These are phyloP conservation scores for Astrothelium subdiscretum DNA, from an alignment of 495 filamentous ascomycete genomes.

Conservation along the genomic window DNA sequence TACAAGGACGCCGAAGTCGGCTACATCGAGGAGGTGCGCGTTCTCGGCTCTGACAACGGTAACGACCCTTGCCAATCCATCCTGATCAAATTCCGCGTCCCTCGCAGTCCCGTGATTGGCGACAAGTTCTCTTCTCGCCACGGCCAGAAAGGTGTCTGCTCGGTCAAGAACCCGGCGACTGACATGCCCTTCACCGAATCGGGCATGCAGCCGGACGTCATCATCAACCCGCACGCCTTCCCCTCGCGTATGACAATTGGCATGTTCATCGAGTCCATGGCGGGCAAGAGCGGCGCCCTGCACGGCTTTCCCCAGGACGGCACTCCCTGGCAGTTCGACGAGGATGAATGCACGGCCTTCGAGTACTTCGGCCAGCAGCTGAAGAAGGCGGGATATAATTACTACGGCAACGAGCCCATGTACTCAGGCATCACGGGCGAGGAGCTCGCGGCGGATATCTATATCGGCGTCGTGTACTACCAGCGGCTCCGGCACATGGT, in stretches of 20 bases:
- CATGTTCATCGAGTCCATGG: slow-evolving; percentile 96
- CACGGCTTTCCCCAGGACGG: slow-evolving; percentile 91
- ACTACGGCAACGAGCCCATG: slow-evolving; percentile 95
- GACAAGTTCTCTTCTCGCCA: slow-evolving; percentile 98
- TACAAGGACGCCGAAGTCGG: slow-evolving; percentile 85
- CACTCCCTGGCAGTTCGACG: slow-evolving; percentile 79
- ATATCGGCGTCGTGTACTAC: slow-evolving; percentile 93
- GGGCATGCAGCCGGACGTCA: slow-evolving; percentile 92
- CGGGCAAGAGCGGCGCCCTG: slow-evolving; percentile 85
- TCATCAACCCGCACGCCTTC: slow-evolving; percentile 99
- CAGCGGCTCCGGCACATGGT: slow-evolving; percentile 98
- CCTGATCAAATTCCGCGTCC: slow-evolving; percentile 85
- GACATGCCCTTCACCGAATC: slow-evolving; percentile 98
- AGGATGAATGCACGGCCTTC: slow-evolving; percentile 79
- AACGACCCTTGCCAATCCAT: slow-evolving; percentile 72
- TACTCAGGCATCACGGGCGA: slow-evolving; percentile 93
- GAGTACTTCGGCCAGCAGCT: slow-evolving; percentile 96
- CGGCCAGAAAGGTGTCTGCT: slow-evolving; percentile 93
- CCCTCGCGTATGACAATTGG: slow-evolving; percentile 99
- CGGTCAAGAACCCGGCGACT: slow-evolving; percentile 87
- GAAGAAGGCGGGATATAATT: slow-evolving; percentile 89
- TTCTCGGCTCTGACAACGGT: slow-evolving; percentile 73
- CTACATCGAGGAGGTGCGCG: slow-evolving; percentile 83
- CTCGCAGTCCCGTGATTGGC: slow-evolving; percentile 82
- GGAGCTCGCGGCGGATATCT: slow-evolving; percentile 90